Evolutionary conservation across 768 basidiomycete species (phyloP).

Genomic region (Leccinum ochraceum): DNA sequence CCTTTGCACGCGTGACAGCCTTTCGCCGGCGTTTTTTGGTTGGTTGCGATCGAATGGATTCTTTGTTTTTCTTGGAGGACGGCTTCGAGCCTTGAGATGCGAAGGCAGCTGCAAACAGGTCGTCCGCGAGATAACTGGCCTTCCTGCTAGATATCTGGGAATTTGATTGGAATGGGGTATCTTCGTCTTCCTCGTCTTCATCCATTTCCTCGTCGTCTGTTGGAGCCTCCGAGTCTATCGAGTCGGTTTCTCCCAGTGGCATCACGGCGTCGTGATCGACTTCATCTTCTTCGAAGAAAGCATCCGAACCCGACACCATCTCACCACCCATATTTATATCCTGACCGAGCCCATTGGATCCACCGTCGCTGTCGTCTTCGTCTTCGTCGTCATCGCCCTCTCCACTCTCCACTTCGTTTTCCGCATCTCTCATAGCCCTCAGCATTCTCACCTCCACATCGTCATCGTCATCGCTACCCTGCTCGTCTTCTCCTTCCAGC

Average conservation of each 20-base stretch:
- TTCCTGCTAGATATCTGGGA: conserved; percentile 30
- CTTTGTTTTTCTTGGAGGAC: conserved; percentile 20
- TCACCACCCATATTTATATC: conserved; percentile 7
- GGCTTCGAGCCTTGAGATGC: conserved; percentile 31
- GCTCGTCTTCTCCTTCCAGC: conserved; percentile 20
- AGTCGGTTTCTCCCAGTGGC: conserved; percentile 9
- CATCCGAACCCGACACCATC: conserved; percentile 15
- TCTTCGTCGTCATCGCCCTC: conserved; percentile 16
- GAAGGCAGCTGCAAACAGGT: conserved; percentile 62
- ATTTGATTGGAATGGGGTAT: not conserved
- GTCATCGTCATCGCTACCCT: conserved; percentile 25
- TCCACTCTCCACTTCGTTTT: conserved; percentile 19
- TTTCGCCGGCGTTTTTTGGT: conserved; percentile 34
- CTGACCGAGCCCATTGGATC: conserved; percentile 9
- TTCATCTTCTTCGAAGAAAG: conserved; percentile 17
- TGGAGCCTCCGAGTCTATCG: conserved; percentile 13
- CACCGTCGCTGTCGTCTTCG: conserved; percentile 8
- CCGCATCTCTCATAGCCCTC: conserved; percentile 32
- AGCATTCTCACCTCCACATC: conserved; percentile 27
- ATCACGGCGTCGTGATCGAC: conserved; percentile 17
- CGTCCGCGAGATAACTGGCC: conserved; percentile 61
- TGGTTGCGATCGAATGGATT: conserved; percentile 25
- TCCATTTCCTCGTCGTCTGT: conserved; percentile 24
- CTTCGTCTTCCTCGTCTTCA: conserved; percentile 17
- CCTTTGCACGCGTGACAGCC: conserved; percentile 41